Evolutionary conservation across 306 rosid species (phyloP), one percentile per base, ranked within the genome.

Genomic region (Rosa chinensis): DNA sequence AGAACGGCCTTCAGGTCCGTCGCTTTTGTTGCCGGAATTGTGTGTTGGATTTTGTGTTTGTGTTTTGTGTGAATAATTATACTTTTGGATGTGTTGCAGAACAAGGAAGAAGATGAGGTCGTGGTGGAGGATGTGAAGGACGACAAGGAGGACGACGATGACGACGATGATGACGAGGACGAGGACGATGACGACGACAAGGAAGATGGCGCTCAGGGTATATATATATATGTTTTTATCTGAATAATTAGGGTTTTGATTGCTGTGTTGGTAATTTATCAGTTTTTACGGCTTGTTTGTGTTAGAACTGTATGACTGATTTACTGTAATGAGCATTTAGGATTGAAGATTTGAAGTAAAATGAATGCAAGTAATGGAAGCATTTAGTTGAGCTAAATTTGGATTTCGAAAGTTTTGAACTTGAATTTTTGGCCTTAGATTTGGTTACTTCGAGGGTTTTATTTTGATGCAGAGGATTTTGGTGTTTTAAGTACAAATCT

Each of bases 91-190:
- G 1, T 35, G 59, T 78, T 59, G n/a, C 73, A 89, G 93, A 85
- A 83, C 21, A 64, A 78, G 37, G 91, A 88, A 6, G 91, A 88
- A 68, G 87, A 86, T 62, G 72, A 62, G 50, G 92, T 90, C 17
- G 79, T 89, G 56, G 88, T 92, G 5, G 96, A 92, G 87, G 97
- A 92, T 50, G 92, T 90, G 28, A 92, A 90, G 79, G 93, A 90
- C 10, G 93, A 89, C 56, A 70, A 87, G 7, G 89, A 89, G 6
- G 87, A 89, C 0, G 90, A 67, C 0, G 93, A 87, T 0, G 90
- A 84, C 0, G 93, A 83, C 0, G 93, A 89, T 0, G 97, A 92
- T 0, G 93, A 88, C 0, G 92, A 89, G 0, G 97, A 88, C 0
- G 94, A 89, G 0, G 93, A 85, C 3, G 84, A 78, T 0, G 85